Conservation (phyloP, 208 protist genomes). For the Acanthamoeba triangularis region DNA sequence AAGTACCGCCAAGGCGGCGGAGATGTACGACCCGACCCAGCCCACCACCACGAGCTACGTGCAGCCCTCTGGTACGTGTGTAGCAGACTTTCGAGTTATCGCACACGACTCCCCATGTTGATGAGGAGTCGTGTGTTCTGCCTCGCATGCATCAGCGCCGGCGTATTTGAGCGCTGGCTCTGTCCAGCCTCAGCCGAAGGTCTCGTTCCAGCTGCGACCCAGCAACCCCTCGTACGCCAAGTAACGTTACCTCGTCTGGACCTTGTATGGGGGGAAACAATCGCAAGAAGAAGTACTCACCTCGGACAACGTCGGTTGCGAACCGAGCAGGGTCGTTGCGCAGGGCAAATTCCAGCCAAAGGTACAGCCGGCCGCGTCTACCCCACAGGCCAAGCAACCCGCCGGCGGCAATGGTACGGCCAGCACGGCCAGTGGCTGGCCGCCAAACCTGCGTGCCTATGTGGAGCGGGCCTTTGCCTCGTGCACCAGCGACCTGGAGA, state of each 20-base stretch:
- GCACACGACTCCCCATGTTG: background rate
- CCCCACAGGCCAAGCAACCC: background rate
- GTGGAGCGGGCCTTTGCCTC: slow-evolving; percentile 60
- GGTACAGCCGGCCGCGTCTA: background rate
- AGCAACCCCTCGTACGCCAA: slow-evolving; percentile 71
- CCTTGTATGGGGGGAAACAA: no score
- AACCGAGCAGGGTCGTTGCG: background rate
- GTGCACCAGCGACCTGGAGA: slow-evolving; percentile 16
- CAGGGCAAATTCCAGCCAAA: background rate
- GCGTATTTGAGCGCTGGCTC: slow-evolving; percentile 43
- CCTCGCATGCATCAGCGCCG: slow-evolving; percentile 4
- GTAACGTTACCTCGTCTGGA: background rate
- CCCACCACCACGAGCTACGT: slow-evolving; percentile 12
- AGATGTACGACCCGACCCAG: slow-evolving; percentile 57
- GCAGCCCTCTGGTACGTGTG: background rate
- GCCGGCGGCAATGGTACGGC: background rate
- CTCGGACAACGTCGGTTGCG: no score
- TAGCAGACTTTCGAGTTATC: background rate
- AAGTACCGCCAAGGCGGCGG: background rate
- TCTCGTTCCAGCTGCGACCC: slow-evolving; percentile 61
- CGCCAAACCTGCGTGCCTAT: slow-evolving; percentile 50
- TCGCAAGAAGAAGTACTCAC: no score
- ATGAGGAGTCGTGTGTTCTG: background rate
- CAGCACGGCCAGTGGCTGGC: background rate
- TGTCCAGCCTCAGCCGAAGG: background rate